Evolutionary conservation across 2,329 filamentous ascomycete genomes (phyloP), one percentile per base, ranked within the genome.

Genomic region (Alternaria sp.): DNA sequence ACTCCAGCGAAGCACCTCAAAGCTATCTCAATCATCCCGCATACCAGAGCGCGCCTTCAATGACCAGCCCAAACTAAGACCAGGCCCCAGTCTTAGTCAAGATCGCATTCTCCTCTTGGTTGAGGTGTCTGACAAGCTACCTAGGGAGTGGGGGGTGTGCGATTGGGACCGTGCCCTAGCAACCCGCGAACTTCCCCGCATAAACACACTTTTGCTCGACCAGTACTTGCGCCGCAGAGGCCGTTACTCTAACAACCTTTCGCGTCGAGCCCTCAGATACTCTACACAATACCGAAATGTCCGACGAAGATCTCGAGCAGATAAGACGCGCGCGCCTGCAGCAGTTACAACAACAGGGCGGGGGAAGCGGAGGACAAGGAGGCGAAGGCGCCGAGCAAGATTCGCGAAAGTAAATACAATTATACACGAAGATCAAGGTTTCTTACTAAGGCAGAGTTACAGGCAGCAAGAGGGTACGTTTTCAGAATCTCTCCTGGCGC

Each of bases 281-380:
- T 23, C 17, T 10, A 43, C 12, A 21, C 23, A 15, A 25, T 9
- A 5, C 19, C 40, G 59, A n/a, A 21, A 91, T 91, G 89, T 86
- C 86, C 28, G 89, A 91, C 83, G 84, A 87, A 72, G 89, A 91
- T 77, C 82, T 91, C 61, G 89, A 90, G 77, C 87, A 97, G 91
- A 97, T 98, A 78, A 87, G 95, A 79, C 91, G 93, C 81, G 95
- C 95, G 75, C 93, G 96, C 67, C 90, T 97, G 58, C 92, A 95
- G 81, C 94, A 99, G 84, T 90, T 98, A 70, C 96, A 96, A 81
- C 87, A 93, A 73, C 86, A 88, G 76, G 70, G 73, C 85, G 91
- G 56, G 32, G 50, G 81, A 30, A 83, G 86, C 67, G 85, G 84
- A 64, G 86, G 85, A 82, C 82, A 83, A 64, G 84, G 83, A 69